phyloP scores from a whole-genome alignment of 106 monocot genomes.

The Iris macrosiphon region DNA sequence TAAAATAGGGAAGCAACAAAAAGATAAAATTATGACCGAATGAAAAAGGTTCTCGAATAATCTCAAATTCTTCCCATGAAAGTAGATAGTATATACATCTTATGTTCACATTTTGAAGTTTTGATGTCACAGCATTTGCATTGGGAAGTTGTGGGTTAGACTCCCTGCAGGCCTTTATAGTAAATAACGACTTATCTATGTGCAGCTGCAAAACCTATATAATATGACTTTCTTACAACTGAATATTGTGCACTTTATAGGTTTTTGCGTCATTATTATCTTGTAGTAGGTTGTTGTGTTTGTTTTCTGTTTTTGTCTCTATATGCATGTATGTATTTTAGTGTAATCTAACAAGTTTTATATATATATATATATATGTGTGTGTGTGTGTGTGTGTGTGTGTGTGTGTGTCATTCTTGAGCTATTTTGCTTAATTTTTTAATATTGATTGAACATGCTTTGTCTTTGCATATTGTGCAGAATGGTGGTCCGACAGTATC shows the following conservation, averaged over 20 bases:
- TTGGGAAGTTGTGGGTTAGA: not conserved
- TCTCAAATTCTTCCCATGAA: too few species aligned
- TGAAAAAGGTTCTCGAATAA: too few species aligned
- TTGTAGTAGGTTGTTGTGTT: not conserved
- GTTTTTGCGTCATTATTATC: not conserved
- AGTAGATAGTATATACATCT: too few species aligned
- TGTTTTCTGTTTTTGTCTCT: not conserved
- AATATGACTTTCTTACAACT: not conserved
- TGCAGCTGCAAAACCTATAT: not conserved
- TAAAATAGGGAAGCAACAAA: too few species aligned
- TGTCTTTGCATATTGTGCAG: conserved; percentile 12
- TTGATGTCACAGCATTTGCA: not conserved
- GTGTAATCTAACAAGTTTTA: too few species aligned
- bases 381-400: not conserved
- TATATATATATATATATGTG: not conserved
- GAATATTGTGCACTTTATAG: not conserved
- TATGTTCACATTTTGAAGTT: too few species aligned
- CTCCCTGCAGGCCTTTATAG: not conserved
- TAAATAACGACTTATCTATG: not conserved
- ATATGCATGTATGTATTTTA: not conserved
- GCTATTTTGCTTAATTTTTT: not conserved
- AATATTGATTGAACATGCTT: too few species aligned
- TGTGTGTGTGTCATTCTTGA: too few species aligned
- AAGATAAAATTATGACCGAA: too few species aligned
- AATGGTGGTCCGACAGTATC: conserved; percentile 10